Evolutionary conservation across 257 asterid genomes (phyloP).

Genomic region (Solanum okadae): DNA sequence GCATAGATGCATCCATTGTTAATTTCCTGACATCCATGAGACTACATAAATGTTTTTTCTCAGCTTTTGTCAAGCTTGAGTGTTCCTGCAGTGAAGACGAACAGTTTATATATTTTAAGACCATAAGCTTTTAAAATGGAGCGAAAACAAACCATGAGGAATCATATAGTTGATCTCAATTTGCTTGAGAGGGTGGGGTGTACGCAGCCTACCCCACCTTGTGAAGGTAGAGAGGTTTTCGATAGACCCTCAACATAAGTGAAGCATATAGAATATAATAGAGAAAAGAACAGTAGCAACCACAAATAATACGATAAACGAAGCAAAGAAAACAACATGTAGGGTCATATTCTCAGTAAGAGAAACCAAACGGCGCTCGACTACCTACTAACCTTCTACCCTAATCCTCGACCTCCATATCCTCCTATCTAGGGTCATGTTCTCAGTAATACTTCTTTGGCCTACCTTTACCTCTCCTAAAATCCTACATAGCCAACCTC

Average conservation of each 20-base stretch:
- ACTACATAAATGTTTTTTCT: conserved; percentile 63
- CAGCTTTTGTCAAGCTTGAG: conserved; percentile 47
- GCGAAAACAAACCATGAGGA: not conserved
- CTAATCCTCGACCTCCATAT: not conserved
- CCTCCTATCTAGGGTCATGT: not conserved
- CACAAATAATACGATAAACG: not conserved
- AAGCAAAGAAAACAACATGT: not conserved
- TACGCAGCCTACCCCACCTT: not conserved
- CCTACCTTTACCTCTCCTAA: too few species aligned
- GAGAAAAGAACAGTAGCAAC: not conserved
- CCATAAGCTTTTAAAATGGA: not conserved
- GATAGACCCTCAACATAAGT: not conserved
- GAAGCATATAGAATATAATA: not conserved
- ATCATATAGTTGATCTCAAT: not conserved
- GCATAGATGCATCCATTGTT: conserved; percentile 61
- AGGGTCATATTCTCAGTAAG: not conserved
- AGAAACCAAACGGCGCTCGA: not conserved
- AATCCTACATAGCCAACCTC: too few species aligned
- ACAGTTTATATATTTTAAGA: not conserved
- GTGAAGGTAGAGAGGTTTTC: not conserved
- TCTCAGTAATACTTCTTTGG: too few species aligned
- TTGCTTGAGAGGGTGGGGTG: not conserved
- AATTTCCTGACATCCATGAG: conserved; percentile 69
- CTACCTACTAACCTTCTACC: not conserved
- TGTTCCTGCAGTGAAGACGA: conserved; percentile 41